A percentile compares a stretch with the other conserved stretches of the same genome.
phyloP scores from a whole-genome alignment of 108 stramenopile species.

The Cyclotella atomus region DNA sequence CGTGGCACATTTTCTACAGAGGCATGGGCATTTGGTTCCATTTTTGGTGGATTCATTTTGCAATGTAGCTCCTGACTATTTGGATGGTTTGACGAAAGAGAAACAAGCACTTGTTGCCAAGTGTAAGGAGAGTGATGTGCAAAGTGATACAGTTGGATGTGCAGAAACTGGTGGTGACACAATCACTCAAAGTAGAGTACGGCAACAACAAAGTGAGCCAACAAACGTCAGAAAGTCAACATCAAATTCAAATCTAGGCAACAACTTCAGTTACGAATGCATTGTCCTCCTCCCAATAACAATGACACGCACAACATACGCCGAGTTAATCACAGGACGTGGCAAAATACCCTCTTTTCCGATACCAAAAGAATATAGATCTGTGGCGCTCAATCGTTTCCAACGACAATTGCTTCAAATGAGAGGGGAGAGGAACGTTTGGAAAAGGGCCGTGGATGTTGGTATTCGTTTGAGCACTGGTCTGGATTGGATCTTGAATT shows the following conservation, averaged over 20 bases:
- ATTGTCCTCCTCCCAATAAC: slow-evolving; percentile 31
- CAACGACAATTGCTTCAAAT: slow-evolving; percentile 41
- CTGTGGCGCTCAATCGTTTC: slow-evolving; percentile 51
- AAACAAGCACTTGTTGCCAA: neutral
- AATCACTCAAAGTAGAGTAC: too few species aligned
- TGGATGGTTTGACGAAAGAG: slow-evolving; percentile 9
- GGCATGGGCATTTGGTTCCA: slow-evolving; percentile 32
- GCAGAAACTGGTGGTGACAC: neutral
- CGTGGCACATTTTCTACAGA: slow-evolving; percentile 35
- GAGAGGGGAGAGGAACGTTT: slow-evolving; percentile 16
- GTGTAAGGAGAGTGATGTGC: neutral
- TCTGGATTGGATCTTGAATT: slow-evolving; percentile 45
- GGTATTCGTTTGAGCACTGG: slow-evolving; percentile 69
- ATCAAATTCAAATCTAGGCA: neutral
- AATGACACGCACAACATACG: slow-evolving; percentile 66
- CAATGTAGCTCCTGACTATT: slow-evolving; percentile 28
- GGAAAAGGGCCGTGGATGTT: slow-evolving; percentile 60
- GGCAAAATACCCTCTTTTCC: slow-evolving; percentile 40
- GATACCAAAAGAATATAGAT: slow-evolving; percentile 39
- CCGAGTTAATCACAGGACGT: slow-evolving; percentile 45
- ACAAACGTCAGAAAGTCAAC: neutral
- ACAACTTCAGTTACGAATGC: slow-evolving; percentile 34
- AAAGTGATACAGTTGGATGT: neutral
- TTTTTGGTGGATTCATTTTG: slow-evolving; percentile 47
- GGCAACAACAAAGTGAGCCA: neutral